Percentiles rank a stretch among this genome's conserved stretches.
Conservation (phyloP, 805 yeast genomes). For the Lipomyces sp. region DNA sequence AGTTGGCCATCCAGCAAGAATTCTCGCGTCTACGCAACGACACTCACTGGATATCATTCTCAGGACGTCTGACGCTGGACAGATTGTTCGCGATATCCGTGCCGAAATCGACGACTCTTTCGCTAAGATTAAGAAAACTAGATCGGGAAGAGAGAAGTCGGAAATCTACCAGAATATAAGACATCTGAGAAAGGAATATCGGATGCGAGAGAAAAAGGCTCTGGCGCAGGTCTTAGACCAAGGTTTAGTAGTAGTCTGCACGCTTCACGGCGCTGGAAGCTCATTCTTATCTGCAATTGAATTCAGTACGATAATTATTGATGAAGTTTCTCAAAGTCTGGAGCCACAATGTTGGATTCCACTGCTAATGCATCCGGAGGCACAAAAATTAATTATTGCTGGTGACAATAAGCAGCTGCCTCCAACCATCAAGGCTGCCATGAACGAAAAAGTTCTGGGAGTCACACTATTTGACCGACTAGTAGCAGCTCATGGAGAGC, state of each 20-base stretch:
- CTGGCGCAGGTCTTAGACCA: conserved; percentile 60
- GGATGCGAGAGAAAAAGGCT: conserved; percentile 66
- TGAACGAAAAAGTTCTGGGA: conserved; percentile 55
- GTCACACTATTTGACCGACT: conserved; percentile 82
- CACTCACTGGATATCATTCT: conserved; percentile 80
- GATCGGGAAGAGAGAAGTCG: conserved; percentile 65
- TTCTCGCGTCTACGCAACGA: conserved; percentile 61
- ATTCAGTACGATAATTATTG: conserved; percentile 84
- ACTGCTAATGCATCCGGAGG: conserved; percentile 63
- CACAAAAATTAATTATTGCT: conserved; percentile 71
- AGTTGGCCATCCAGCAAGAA: conserved; percentile 92
- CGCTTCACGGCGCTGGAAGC: conserved; percentile 74
- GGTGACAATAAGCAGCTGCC: conserved; percentile 94
- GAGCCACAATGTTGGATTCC: conserved; percentile 99
- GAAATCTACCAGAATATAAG: conserved; percentile 72
- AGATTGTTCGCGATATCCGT: conserved; percentile 68
- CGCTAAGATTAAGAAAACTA: conserved; percentile 63
- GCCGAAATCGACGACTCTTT: conserved; percentile 66
- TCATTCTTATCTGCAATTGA: conserved; percentile 45
- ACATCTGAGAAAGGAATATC: conserved; percentile 69
- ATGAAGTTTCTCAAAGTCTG: conserved; percentile 91
- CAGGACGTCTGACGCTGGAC: conserved; percentile 61
- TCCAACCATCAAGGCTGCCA: conserved; percentile 71
- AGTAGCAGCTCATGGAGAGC: conserved; percentile 53
- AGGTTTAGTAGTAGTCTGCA: conserved; percentile 75